Evolutionary conservation across 129 eudicot species (phyloP).

Genomic region (Erigeron canadensis): DNA sequence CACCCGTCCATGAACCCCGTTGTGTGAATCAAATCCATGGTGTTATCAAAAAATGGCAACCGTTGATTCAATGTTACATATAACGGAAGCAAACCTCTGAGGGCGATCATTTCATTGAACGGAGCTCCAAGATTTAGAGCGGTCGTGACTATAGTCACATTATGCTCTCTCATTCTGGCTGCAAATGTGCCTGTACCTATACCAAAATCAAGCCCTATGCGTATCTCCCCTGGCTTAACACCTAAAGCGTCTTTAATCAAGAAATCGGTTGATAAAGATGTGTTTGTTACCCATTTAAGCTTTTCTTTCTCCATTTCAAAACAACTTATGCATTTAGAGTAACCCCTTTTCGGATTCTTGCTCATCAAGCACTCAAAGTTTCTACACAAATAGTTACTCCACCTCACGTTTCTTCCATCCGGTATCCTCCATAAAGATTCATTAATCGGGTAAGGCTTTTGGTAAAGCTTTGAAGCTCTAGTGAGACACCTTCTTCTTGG

Average conservation of each 20-base stretch:
- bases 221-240: constrained; percentile 75
- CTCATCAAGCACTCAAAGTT: constrained; percentile 84
- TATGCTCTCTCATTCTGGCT: constrained; percentile 87
- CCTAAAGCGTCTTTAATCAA: constrained; percentile 65
- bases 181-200: constrained; percentile 95
- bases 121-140: constrained; percentile 96
- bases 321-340: constrained; percentile 67
- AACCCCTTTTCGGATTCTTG: constrained; percentile 81
- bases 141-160: constrained; percentile 77
- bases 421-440: constrained; percentile 88
- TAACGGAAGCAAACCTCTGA: constrained; percentile 82
- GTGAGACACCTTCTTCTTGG: constrained; percentile 94
- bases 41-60: constrained; percentile 91
- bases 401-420: constrained; percentile 81
- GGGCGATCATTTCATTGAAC: constrained; percentile 85
- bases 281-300: constrained; percentile 71
- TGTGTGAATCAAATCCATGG: constrained; percentile 93
- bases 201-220: constrained; percentile 87
- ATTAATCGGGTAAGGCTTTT: constrained; percentile 72
- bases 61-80: constrained; percentile 79
- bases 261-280: constrained; percentile 56
- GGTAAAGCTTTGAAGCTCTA: constrained; percentile 82
- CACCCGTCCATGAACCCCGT: constrained; percentile 93
- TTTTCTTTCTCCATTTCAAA: constrained; percentile 95
- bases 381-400: constrained; percentile 76